Evolutionary conservation across 2,329 filamentous ascomycete species (phyloP), one percentile per base, ranked within the genome.

Genomic region (Chaetomiaceae sp.): DNA sequence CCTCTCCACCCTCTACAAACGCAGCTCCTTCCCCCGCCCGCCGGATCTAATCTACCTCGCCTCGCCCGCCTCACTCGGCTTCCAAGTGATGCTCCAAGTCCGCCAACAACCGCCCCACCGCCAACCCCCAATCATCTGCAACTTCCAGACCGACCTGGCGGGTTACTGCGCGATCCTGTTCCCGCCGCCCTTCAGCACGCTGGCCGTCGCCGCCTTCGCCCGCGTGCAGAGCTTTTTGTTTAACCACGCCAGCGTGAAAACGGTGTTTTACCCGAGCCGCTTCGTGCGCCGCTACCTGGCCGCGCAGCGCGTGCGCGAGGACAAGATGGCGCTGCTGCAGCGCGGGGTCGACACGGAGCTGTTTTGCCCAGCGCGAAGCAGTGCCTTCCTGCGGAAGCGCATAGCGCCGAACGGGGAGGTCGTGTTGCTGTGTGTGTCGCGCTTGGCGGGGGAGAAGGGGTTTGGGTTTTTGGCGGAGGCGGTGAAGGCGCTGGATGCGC

Each of bases 121-220:
- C 5, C 41, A 44, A n/a, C 22, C 36, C 24, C 42, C 42, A 11
- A 34, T 38, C 42, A 17, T 38, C 20, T 34, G 29, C 42, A 45
- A 45, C 27, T 45, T 45, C 22, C 42, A 45, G 19, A 45, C 42
- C 29, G 42, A 45, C 29, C 42, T 45, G 9, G 42, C 42, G 3
- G 42, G 36, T 5, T 45, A 45, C 22, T 45, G 42, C 27, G 36
- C 42, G 18, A 39, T 45, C 29, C 42, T 45, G 29, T 45, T 45
- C 36, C 42, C 42, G 3, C n/a, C 15, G 19, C 42, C 42, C 7
- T 29, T 45, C 29, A 45, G 22, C 42, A 39, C 8, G n/a, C 11
- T 45, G 6, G 42, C 42, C 4, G 42, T 45, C 8, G 12, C 17
- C 11, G 42, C 42, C 4, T 34, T 45, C 14, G 42, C 42, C 20